phyloP scores from a whole-genome alignment of 495 filamentous ascomycete species.

The Penicillium soppii region DNA sequence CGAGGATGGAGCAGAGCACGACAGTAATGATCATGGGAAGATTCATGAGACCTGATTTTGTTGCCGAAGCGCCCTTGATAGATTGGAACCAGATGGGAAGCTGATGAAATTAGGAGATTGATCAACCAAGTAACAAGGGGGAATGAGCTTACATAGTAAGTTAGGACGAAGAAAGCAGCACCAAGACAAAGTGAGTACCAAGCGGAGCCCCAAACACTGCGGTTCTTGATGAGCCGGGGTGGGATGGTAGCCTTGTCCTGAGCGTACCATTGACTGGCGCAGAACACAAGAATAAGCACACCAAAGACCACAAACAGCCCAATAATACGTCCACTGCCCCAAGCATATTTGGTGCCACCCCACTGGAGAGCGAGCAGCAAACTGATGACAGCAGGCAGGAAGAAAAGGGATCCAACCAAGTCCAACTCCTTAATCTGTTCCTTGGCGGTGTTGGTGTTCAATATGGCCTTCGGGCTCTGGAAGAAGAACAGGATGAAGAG shows the following conservation, averaged over 20 bases:
- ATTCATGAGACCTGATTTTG: slow-evolving; percentile 72
- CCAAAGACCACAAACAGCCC: slow-evolving; percentile 69
- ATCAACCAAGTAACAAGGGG: neutral
- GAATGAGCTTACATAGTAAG: slow-evolving; percentile 47
- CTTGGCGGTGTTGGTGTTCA: slow-evolving; percentile 34
- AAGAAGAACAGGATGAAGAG: slow-evolving; percentile 59
- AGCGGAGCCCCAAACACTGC: slow-evolving; percentile 58
- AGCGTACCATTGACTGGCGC: slow-evolving; percentile 61
- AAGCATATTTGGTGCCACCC: slow-evolving; percentile 72
- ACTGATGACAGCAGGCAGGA: slow-evolving; percentile 71
- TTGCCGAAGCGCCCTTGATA: slow-evolving; percentile 67
- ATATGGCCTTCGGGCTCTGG: slow-evolving; percentile 51
- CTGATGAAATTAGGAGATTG: slow-evolving; percentile 39
- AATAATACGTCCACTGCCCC: slow-evolving; percentile 66
- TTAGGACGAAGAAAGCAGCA: slow-evolving; percentile 64
- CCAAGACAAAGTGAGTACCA: slow-evolving; percentile 58
- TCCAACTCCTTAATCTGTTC: slow-evolving; percentile 62
- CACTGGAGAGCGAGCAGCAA: slow-evolving; percentile 81
- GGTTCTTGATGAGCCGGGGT: slow-evolving; percentile 66
- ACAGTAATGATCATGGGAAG: slow-evolving; percentile 69
- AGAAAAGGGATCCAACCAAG: slow-evolving; percentile 61
- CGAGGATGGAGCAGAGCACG: slow-evolving; percentile 59
- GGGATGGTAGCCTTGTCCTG: slow-evolving; percentile 78
- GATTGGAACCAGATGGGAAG: slow-evolving; percentile 90
- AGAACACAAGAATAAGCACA: slow-evolving; percentile 63